Evolutionary conservation across 2,329 filamentous ascomycete species (phyloP), one percentile per base, ranked within the genome.

Genomic region (Leptographium lundbergii): DNA sequence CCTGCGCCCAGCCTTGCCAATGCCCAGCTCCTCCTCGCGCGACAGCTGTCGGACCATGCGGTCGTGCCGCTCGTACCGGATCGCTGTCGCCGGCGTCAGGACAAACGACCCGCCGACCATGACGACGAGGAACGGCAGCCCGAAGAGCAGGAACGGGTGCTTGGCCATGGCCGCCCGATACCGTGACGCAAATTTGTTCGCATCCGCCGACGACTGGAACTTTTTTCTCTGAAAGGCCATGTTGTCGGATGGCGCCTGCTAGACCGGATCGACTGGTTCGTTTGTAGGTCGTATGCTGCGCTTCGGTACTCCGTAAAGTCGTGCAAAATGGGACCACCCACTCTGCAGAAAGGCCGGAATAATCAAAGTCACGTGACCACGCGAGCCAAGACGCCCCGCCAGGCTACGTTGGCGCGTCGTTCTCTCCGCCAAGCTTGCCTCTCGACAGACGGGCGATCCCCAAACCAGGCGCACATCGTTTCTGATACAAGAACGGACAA

Each of bases 31-130:
- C 71, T 99, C 91, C 61, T 96, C 89, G 66, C 88, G 84, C 61
- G 82, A 88, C 74, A 97, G 73, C 74, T 91, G 88, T 67, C 88
- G 82, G 61, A 96, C 89, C 74, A 89, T 92, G 63, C 90, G 84
- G 70, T 99, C 94, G 69, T 96, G 85, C 63, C 88, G 84, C 75
- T 99, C 94, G 73, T 97, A 99, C 60, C 95, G 83, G 55, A 99
- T 78, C 17, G 95, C 94, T 25, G 95, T 92, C 6, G 92, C 94
- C 1, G 92, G 94, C 0, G 94, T 97, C 55, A 99, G 81, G 66
- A 95, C 88, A 72, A 99, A 99, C 3, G 89, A 95, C 0, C 91
- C 92, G 1, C 87, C 89, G 29, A 99, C 83, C 69, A 99, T 96
- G 60, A 95, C 86, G 59, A 82, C 76, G 65, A 99, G 81, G 72